Evolutionary conservation across 2,329 filamentous ascomycete species (phyloP), one percentile per base, ranked within the genome.

Genomic region (Neopestalotiopsis sp.): DNA sequence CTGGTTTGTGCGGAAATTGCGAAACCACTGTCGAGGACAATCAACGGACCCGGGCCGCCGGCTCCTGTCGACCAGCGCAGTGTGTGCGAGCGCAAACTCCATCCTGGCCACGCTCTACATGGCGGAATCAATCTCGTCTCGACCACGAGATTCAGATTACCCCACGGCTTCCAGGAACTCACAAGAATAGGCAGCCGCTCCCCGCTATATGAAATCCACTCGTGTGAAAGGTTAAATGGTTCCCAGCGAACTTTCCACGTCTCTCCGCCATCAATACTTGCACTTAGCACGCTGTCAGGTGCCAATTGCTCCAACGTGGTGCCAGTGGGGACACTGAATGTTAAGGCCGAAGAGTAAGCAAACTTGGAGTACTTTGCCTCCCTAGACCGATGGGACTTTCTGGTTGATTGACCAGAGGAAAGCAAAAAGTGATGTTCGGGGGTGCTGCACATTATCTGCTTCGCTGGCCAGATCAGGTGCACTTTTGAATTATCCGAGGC

Each of bases 281-380:
- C 12, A 0, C 72, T 75, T 1, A 81, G 45, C 0, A 71, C 70
- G 17, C 71, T 81, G 38, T 81, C 79, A 0, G 78, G 79, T 0
- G 78, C 79, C 20, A 78, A 74, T 40, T 82, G 82, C 30, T 77
- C 30, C 5, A 81, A 69, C 13, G 77, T 70, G 1, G 73, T 42
- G 1, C 82, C 83, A 0, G 78, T 79, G 0, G 83, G 83, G 0
- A 84, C 82, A 7, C 78, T 81, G 66, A 86, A 86, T 0, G 77
- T 80, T 57, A 86, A 85, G 0, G 81, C 73, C 0, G 84, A 86
- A 0, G 84, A 86, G 71, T 86, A 85, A 3, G 83, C 83, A 57
- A 85, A 84, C 69, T 85, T 85, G 69, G 78, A 78, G 69, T 85
- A 85, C 66, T 85, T 85, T 1, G 84, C 81, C 69, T 84, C 76